A percentile compares a stretch with the other conserved stretches of the same genome.
Evolutionary conservation across 2,329 filamentous ascomycete genomes (phyloP).

Genomic region (Fusarium xylarioides): DNA sequence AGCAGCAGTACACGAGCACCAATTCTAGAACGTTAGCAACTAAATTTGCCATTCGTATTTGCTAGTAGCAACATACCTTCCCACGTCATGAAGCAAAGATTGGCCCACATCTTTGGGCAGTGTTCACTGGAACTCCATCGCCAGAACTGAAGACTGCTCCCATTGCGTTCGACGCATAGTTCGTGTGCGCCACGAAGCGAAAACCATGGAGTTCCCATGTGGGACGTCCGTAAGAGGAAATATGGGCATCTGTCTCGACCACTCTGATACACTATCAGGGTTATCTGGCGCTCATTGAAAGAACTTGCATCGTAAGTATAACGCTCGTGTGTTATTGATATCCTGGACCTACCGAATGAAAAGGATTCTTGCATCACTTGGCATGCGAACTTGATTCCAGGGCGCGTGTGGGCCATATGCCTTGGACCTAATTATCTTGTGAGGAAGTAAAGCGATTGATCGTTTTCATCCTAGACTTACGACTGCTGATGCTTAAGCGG

Average conservation of each 20-base stretch:
- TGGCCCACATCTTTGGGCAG: constrained; percentile 62
- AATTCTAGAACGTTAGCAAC: constrained; percentile 56
- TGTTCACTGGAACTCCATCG: constrained; percentile 59
- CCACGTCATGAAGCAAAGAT: constrained; percentile 66
- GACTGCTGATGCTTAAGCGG: constrained; percentile 54
- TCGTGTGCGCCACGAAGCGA: constrained; percentile 63
- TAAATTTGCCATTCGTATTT: too few species aligned
- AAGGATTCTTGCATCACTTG: constrained; percentile 59
- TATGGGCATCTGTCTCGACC: constrained; percentile 55
- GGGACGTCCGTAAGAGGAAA: constrained; percentile 57
- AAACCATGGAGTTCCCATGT: constrained; percentile 54
- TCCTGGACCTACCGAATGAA: constrained; percentile 58
- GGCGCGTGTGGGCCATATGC: constrained; percentile 57
- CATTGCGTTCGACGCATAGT: constrained; percentile 61
- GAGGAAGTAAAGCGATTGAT: not conserved
- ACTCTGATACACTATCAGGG: constrained; percentile 62
- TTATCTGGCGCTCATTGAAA: constrained; percentile 65
- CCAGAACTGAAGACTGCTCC: constrained; percentile 59
- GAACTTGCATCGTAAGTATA: constrained; percentile 49
- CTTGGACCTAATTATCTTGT: constrained; percentile 50
- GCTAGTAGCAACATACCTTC: constrained; percentile 56
- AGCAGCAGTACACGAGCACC: constrained; percentile 67
- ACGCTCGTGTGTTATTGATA: not conserved
- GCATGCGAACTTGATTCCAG: constrained; percentile 55
- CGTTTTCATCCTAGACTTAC: constrained; percentile 34